Conservation (phyloP, 768 basidiomycete genomes). For the Lactifluus subvellereus region DNA sequence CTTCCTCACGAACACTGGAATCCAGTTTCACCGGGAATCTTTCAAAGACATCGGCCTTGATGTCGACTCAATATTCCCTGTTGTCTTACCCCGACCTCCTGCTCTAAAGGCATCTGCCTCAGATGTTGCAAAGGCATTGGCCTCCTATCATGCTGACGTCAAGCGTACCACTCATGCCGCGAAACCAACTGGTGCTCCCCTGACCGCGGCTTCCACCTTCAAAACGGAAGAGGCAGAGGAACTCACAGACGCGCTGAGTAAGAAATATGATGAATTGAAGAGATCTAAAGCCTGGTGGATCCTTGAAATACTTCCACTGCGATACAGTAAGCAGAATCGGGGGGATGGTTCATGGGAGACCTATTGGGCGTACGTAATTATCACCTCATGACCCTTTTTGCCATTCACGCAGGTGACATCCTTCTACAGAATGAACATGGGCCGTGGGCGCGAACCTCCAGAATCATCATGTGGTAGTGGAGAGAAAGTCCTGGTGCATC, state of each 20-base stretch:
- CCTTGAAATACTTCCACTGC: constrained; percentile 43
- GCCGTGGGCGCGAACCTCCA: not conserved
- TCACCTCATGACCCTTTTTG: not conserved
- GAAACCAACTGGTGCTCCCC: constrained; percentile 14
- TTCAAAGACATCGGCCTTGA: constrained; percentile 30
- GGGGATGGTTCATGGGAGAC: not conserved
- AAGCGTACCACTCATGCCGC: not conserved
- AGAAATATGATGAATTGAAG: constrained; percentile 53
- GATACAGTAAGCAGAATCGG: not conserved
- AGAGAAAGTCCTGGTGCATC: constrained; percentile 4
- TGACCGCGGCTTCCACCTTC: constrained; percentile 25
- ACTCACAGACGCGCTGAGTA: constrained; percentile 47
- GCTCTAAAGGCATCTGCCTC: not conserved
- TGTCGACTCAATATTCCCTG: constrained; percentile 29
- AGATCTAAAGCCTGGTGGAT: constrained; percentile 54
- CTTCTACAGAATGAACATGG: constrained; percentile 2
- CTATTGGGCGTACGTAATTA: not conserved
- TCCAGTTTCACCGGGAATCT: constrained; percentile 34
- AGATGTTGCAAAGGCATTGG: not conserved
- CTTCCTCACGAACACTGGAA: constrained; percentile 42
- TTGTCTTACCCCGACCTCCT: constrained; percentile 25
- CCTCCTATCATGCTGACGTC: not conserved
- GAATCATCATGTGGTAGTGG: not conserved
- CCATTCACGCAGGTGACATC: not conserved
- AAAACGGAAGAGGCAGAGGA: constrained; percentile 59